Evolutionary conservation across 2,329 filamentous ascomycete species (phyloP), one percentile per base, ranked within the genome.

Genomic region (Thielaviopsis euricoi): DNA sequence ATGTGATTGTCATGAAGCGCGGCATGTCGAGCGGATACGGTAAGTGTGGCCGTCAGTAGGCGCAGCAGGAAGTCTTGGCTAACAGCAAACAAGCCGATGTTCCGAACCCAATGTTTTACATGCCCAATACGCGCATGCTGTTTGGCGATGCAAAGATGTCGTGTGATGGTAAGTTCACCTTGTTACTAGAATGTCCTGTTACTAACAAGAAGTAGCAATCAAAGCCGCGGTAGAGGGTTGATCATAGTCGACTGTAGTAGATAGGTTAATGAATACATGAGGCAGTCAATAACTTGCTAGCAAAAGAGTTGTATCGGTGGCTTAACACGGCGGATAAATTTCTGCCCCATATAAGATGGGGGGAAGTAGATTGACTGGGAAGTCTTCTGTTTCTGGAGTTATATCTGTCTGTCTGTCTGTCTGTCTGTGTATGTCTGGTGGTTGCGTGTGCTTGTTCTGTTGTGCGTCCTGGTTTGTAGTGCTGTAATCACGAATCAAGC

Each of bases 71-170:
- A 15, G 13, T 12, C n/a, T 33, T 6, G 12, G 12, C 66, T 66
- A 62, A 66, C 60, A 19, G 15, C 23, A 29, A 43, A n/a, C n/a
- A 64, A 86, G 86, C 89, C 21, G 89, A 95, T 71, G 87, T 95
- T 10, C 86, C 86, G 12, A 95, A 95, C 67, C 89, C 89, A 0
- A 90, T 95, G 87, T 93, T 94, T 70, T 93, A 84, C 71, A 91
- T 90, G 86, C 85, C 86, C 3, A 85, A 85, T 55, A 89, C 89
- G 1, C 87, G 85, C 72, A 95, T 95, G 89, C 69, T 95, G 60
- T 95, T 95, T 71, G 89, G 89, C 25, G 89, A 95, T 72, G 89
- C 89, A 21, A 91, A 88, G 73, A 78, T 81, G 60, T 86, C 84
- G 60, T 91, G 87, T 66, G 87, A 93, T 73, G 86, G 83, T 86